phyloP scores from a whole-genome alignment of 2,329 filamentous ascomycete genomes.

The Fusarium succisae region DNA sequence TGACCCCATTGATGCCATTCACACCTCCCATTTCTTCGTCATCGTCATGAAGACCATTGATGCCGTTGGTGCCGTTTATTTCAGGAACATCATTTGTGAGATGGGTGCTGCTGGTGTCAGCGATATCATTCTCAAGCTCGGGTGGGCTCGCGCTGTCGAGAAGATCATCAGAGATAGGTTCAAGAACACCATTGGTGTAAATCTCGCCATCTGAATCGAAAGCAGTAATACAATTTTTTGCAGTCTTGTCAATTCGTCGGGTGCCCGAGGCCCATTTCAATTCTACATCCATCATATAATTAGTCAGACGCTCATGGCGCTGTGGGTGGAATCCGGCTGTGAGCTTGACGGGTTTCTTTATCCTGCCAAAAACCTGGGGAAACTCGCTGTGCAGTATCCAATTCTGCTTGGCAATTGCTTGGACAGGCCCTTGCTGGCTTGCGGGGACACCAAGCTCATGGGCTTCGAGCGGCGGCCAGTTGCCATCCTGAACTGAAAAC shows the following conservation, averaged over 20 bases:
- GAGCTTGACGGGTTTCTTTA: constrained; percentile 50
- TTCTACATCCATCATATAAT: constrained; percentile 60
- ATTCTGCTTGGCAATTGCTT: constrained; percentile 35
- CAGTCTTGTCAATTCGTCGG: constrained; percentile 51
- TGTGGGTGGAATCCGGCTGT: constrained; percentile 39
- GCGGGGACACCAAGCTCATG: constrained; percentile 45
- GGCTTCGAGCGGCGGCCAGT: constrained; percentile 63
- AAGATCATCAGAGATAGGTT: constrained; percentile 31
- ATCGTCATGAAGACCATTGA: constrained; percentile 13
- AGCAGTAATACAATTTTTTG: constrained; percentile 56
- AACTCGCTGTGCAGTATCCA: constrained; percentile 56
- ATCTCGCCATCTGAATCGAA: constrained; percentile 48
- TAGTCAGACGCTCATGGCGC: constrained; percentile 46
- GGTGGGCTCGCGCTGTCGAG: constrained; percentile 21
- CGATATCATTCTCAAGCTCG: constrained; percentile 22
- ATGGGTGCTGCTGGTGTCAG: neutral
- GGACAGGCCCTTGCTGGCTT: constrained; percentile 26
- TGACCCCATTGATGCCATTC: constrained; percentile 19
- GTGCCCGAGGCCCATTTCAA: constrained; percentile 58
- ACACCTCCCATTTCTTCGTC: constrained; percentile 4
- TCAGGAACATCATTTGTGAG: constrained; percentile 22
- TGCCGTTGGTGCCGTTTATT: constrained; percentile 1
- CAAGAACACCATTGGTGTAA: constrained; percentile 38
- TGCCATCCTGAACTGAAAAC: constrained; percentile 58
- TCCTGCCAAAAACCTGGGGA: constrained; percentile 53